These are phyloP conservation scores for Aspergillus unguis DNA, from an alignment of 2,329 filamentous ascomycete species.

Conservation along the genomic window DNA sequence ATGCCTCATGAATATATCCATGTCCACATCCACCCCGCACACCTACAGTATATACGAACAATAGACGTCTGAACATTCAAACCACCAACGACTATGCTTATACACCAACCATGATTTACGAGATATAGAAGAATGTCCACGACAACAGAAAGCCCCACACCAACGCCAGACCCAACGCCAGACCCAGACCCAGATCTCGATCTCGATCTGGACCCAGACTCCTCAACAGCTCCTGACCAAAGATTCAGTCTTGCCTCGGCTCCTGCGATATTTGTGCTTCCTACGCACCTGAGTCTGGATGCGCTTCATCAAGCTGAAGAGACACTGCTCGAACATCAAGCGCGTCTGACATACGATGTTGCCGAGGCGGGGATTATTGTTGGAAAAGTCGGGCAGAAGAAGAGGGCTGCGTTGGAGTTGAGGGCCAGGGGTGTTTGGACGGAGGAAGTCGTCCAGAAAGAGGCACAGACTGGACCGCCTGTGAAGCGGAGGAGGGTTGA, in stretches of 20 bases:
- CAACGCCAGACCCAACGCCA: background rate
- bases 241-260: conserved; percentile 32
- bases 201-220: background rate
- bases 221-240: background rate
- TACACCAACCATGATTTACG: background rate
- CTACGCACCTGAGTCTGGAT: conserved; percentile 63
- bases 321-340: conserved; percentile 53
- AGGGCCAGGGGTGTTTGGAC: conserved; percentile 61
- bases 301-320: conserved; percentile 64
- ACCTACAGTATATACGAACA: too few species aligned
- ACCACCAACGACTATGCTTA: background rate
- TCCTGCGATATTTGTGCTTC: conserved; percentile 70
- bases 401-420: conserved; percentile 74
- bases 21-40: too few species aligned
- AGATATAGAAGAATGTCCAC: conserved; percentile 11
- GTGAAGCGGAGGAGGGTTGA: conserved; percentile 28
- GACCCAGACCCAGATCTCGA: background rate
- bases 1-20: too few species aligned
- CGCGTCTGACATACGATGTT: conserved; percentile 66
- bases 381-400: conserved; percentile 66
- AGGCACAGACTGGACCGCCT: conserved; percentile 13
- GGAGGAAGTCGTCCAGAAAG: conserved; percentile 27
- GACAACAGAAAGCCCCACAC: conserved; percentile 19
- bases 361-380: conserved; percentile 70
- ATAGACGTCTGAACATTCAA: too few species aligned